Conservation (phyloP, 805 yeast species). For the Spathaspora sp. region DNA sequence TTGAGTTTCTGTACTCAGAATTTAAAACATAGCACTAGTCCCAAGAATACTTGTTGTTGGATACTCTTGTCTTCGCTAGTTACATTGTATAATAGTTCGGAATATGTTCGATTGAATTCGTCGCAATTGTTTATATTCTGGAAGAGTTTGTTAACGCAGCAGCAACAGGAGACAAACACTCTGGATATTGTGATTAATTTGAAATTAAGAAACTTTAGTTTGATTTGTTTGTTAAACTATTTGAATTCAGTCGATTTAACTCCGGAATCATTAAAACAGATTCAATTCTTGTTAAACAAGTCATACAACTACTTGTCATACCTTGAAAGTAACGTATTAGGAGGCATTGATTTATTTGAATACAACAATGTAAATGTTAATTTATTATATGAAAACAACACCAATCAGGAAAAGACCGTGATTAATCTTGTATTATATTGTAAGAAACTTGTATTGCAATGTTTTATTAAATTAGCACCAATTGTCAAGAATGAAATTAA, state of each 20-base stretch:
- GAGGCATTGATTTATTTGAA: constrained; percentile 25
- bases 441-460: constrained; percentile 34
- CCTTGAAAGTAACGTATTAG: constrained; percentile 33
- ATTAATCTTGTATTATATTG: constrained; percentile 32
- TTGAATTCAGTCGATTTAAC: constrained; percentile 33
- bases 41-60: constrained; percentile 38
- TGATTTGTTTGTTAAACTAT: constrained; percentile 37
- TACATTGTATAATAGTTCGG: constrained; percentile 37
- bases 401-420: constrained; percentile 24
- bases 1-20: constrained; percentile 45
- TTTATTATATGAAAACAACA: constrained; percentile 24
- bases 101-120: constrained; percentile 39
- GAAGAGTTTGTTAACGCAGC: constrained; percentile 43
- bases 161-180: constrained; percentile 20
- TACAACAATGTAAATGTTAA: constrained; percentile 27
- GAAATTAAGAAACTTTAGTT: constrained; percentile 34
- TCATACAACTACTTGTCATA: constrained; percentile 38
- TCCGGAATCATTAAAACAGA: constrained; percentile 38
- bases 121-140: constrained; percentile 43
- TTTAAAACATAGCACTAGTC: constrained; percentile 32
- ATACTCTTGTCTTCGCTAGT: constrained; percentile 37
- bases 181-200: constrained; percentile 31
- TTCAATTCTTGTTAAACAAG: constrained; percentile 38
- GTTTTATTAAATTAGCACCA: constrained; percentile 29
- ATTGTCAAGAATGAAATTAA: constrained; percentile 35